Conservation (phyloP, 2,329 filamentous ascomycete genomes). For the Drechslerella dactyloides region DNA sequence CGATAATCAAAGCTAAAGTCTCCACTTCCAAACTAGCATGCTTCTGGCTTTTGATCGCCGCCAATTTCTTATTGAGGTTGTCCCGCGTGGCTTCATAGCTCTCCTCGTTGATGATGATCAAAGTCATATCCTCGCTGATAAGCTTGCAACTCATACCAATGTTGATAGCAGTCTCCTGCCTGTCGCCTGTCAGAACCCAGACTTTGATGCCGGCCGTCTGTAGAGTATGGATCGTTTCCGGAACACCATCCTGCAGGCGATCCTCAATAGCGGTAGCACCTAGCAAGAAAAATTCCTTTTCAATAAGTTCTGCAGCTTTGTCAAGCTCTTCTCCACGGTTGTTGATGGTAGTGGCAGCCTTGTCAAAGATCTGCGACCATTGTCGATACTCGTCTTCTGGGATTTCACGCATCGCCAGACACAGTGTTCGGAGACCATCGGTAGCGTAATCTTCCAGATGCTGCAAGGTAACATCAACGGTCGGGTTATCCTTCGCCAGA, state of each 20-base stretch:
- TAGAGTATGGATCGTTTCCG: slow-evolving; percentile 95
- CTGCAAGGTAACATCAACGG: slow-evolving; percentile 85
- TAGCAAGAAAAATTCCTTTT: slow-evolving; percentile 86
- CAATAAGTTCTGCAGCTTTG: slow-evolving; percentile 94
- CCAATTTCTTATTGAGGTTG: slow-evolving; percentile 90
- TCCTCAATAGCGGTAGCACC: slow-evolving; percentile 98
- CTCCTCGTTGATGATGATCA: slow-evolving; percentile 95
- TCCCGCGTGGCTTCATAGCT: slow-evolving; percentile 76
- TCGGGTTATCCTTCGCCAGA: slow-evolving; percentile 75
- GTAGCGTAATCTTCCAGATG: slow-evolving; percentile 99
- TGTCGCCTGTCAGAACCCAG: slow-evolving; percentile 96
- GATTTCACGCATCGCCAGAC: slow-evolving; percentile 90
- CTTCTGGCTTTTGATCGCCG: slow-evolving; percentile 84
- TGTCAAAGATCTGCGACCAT: slow-evolving; percentile 86
- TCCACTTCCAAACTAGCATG: slow-evolving; percentile 79
- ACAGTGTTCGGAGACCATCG: slow-evolving; percentile 91
- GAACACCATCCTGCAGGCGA: slow-evolving; percentile 93
- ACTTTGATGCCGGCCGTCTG: slow-evolving; percentile 98
- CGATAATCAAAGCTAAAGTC: slow-evolving; percentile 87
- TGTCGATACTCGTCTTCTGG: slow-evolving; percentile 86
- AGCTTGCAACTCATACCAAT: slow-evolving; percentile 99
- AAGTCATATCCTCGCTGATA: slow-evolving; percentile 97
- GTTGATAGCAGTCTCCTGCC: slow-evolving; percentile 98
- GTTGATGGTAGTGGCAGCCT: slow-evolving; percentile 86
- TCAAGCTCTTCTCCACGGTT: slow-evolving; percentile 93